Evolutionary conservation across 2,329 filamentous ascomycete species (phyloP).

Genomic region (Colletotrichum eleusines): DNA sequence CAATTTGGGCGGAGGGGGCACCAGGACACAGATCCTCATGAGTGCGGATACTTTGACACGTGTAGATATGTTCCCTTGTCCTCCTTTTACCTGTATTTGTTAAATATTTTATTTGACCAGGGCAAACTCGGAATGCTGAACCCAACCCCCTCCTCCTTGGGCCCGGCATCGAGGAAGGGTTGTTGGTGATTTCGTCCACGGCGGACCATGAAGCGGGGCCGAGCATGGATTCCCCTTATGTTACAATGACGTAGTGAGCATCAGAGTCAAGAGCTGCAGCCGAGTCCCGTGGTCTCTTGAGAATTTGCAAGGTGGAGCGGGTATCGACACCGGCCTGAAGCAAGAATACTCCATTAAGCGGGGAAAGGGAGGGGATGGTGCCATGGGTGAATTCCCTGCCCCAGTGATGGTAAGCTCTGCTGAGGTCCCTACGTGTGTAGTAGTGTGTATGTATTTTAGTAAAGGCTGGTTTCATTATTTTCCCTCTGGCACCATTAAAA

Average conservation of each 20-base stretch:
- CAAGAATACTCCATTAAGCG: no score
- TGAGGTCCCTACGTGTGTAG: not conserved
- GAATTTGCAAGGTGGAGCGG: not conserved
- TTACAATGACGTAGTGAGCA: constrained; percentile 26
- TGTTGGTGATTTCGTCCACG: constrained; percentile 26
- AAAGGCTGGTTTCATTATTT: constrained; percentile 6
- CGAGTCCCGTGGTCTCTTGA: constrained; percentile 1
- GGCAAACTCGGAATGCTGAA: not conserved
- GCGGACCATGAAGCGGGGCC: constrained; percentile 25
- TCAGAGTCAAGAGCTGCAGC: not conserved
- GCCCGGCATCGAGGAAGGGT: constrained; percentile 2
- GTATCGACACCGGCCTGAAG: no score
- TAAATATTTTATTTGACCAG: not conserved
- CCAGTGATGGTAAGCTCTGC: constrained; percentile 6
- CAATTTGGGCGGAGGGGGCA: no score
- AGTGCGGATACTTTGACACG: not conserved
- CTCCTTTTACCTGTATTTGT: no score
- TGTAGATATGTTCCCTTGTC: not conserved
- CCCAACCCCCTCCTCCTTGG: constrained; percentile 2
- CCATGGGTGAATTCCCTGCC: not conserved
- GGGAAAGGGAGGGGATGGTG: not conserved
- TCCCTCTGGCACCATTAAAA: not conserved
- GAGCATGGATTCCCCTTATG: not conserved
- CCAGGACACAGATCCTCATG: not conserved
- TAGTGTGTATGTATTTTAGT: no score